Conservation (phyloP, 768 basidiomycete genomes). For the Chalciporus piperatus region DNA sequence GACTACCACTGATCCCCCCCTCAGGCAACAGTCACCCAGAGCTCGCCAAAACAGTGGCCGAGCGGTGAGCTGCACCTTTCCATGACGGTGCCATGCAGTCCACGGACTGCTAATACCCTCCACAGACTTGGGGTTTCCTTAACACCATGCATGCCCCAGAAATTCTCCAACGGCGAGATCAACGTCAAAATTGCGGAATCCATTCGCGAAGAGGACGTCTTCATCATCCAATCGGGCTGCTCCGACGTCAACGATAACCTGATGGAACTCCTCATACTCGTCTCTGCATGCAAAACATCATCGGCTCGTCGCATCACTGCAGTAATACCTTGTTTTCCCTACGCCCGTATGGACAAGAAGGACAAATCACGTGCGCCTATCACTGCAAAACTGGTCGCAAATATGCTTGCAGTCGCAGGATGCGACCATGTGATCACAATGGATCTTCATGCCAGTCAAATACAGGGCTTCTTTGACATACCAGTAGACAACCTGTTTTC, state of each 20-base stretch:
- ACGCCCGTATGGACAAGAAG: constrained; percentile 97
- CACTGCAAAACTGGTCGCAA: constrained; percentile 96
- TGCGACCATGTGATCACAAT: constrained; percentile 99
- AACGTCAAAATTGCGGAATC: constrained; percentile 94
- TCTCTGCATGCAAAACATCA: constrained; percentile 96
- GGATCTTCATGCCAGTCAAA: constrained; percentile 96
- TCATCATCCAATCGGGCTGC: constrained; percentile 93
- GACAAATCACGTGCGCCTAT: constrained; percentile 95
- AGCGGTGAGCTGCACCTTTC: constrained; percentile 81
- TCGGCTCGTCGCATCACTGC: constrained; percentile 95
- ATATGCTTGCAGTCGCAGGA: constrained; percentile 95
- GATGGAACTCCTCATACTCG: constrained; percentile 98
- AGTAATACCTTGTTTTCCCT: constrained; percentile 97
- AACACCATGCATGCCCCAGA: constrained; percentile 80
- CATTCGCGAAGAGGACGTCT: constrained; percentile 96
- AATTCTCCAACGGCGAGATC: constrained; percentile 94
- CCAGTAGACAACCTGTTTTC: constrained; percentile 98
- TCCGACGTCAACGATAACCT: constrained; percentile 92
- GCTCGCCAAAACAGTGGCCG: constrained; percentile 92
- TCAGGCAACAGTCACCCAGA: constrained; percentile 98
- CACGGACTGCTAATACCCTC: constrained; percentile 50
- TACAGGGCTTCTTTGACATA: constrained; percentile 98
- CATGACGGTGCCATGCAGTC: constrained; percentile 33
- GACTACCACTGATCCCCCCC: constrained; percentile 10
- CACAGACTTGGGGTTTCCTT: constrained; percentile 86